Evolutionary conservation across 1,284 basidiomycete genomes (phyloP).

Genomic region (Trametes sp.): DNA sequence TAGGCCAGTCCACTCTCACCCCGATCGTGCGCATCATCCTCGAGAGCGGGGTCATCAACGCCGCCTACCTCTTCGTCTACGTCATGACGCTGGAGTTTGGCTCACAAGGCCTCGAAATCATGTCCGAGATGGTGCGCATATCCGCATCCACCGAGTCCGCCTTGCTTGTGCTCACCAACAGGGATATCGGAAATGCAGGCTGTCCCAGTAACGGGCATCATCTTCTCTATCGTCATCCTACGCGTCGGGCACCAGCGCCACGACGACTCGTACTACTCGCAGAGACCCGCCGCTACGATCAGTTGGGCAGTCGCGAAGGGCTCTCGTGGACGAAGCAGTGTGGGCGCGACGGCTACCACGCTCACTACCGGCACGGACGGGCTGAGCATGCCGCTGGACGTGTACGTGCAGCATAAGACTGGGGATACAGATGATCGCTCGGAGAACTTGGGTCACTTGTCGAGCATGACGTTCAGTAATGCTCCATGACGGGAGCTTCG

Average conservation of each 20-base stretch:
- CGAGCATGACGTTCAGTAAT: constrained; percentile 5
- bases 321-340: background rate
- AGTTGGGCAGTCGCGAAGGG: constrained; percentile 8
- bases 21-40: constrained; percentile 30
- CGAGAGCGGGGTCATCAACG: constrained; percentile 32
- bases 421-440: too few relatives aligned
- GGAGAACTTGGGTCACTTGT: background rate
- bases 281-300: background rate
- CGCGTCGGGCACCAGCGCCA: constrained; percentile 16
- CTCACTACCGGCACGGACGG: background rate
- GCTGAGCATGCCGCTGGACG: constrained; percentile 6
- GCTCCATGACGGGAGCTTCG: background rate
- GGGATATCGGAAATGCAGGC: background rate
- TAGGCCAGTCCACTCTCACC: constrained; percentile 1
- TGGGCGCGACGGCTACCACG: background rate
- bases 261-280: constrained; percentile 17
- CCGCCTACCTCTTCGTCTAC: constrained; percentile 29
- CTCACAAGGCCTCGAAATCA: constrained; percentile 26
- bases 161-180: background rate
- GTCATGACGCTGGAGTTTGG: constrained; percentile 23
- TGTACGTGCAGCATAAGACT: constrained; percentile 6
- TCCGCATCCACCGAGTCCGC: background rate
- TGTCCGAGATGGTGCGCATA: constrained; percentile 31
- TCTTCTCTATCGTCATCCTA: constrained; percentile 24
- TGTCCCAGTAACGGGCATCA: constrained; percentile 14